Evolutionary conservation across 495 filamentous ascomycete genomes (phyloP).

Genomic region (Aspergillus funiculosus): DNA sequence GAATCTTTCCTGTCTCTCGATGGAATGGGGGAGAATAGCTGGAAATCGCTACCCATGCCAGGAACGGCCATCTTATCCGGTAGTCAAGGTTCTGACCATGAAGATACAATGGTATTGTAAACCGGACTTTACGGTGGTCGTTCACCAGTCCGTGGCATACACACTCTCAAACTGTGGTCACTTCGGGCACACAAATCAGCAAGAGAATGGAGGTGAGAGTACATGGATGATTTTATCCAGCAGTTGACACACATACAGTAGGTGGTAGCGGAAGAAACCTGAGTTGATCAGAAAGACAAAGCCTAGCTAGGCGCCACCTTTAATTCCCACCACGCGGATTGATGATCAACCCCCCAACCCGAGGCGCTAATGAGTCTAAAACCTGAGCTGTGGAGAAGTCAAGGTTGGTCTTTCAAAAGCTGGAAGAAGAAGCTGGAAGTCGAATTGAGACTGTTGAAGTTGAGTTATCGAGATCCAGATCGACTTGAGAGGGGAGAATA

Average conservation of each 20-base stretch:
- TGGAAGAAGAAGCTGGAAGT: not conserved
- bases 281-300: too few relatives aligned
- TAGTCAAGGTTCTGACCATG: conserved; percentile 20
- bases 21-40: conserved; percentile 34
- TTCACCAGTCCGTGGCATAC: conserved; percentile 2
- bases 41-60: conserved; percentile 37
- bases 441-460: conserved; percentile 6
- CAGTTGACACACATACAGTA: conserved; percentile 9
- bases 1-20: conserved; percentile 24
- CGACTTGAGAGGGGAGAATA: not conserved
- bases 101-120: conserved; percentile 2
- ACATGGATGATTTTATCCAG: not conserved
- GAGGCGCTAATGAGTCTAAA: conserved; percentile 11
- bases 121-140: not conserved
- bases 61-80: conserved; percentile 22
- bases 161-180: not conserved
- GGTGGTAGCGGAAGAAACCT: not conserved
- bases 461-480: not conserved
- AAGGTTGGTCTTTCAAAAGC: not conserved
- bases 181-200: conserved; percentile 2
- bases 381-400: conserved; percentile 12
- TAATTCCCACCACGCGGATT: conserved; percentile 10
- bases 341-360: conserved; percentile 9
- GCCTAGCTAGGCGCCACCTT: conserved; percentile 9
- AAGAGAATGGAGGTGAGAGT: not conserved